Evolutionary conservation across 2,329 filamentous ascomycete genomes (phyloP).

Genomic region (Keithomyces neogunnii): DNA sequence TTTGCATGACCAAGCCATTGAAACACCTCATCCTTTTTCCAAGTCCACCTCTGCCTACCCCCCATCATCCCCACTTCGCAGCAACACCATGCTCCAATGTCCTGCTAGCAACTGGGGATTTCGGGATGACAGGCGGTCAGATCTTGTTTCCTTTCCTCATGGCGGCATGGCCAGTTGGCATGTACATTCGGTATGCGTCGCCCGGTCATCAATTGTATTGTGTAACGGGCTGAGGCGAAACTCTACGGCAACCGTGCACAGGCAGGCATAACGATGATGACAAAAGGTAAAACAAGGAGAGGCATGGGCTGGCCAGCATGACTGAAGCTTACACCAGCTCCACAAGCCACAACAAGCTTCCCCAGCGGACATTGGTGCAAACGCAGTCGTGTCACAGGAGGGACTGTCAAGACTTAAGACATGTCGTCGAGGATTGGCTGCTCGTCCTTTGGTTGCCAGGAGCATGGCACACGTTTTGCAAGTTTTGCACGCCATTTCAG

Average conservation of each 20-base stretch:
- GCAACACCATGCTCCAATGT: neutral
- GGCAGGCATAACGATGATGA: slow-evolving; percentile 1
- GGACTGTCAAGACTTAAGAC: too few relatives aligned
- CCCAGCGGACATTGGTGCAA: neutral
- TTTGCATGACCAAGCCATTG: neutral
- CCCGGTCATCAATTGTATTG: neutral
- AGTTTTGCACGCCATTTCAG: neutral
- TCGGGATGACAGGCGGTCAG: neutral
- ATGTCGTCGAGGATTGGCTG: too few relatives aligned
- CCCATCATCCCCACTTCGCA: neutral
- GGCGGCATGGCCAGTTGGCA: neutral
- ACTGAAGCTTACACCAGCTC: neutral
- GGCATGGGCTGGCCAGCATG: neutral
- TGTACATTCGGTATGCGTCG: neutral
- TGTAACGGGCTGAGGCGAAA: slow-evolving; percentile 8
- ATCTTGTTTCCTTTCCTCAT: neutral
- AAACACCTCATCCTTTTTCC: neutral
- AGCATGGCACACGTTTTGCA: too few relatives aligned
- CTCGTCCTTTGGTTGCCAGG: too few relatives aligned
- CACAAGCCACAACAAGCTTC: neutral
- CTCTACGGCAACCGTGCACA: slow-evolving; percentile 9
- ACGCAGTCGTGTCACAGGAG: too few relatives aligned
- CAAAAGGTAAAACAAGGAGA: neutral
- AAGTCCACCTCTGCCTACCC: neutral
- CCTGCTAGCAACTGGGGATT: neutral